Conservation (phyloP, 2,329 filamentous ascomycete species). For the Phialemoniopsis sp. region DNA sequence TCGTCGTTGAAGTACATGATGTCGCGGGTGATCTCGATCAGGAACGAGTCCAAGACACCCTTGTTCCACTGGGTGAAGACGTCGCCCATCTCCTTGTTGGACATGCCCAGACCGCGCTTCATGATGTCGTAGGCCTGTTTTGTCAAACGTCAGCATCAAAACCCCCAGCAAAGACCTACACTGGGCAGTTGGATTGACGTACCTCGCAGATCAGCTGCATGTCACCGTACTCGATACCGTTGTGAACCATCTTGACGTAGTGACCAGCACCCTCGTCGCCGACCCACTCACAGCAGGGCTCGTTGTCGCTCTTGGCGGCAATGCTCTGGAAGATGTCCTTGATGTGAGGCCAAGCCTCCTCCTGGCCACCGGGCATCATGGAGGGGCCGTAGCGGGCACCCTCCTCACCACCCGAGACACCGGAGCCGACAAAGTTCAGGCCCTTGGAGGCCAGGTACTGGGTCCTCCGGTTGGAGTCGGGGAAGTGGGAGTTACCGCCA, state of each 20-base stretch:
- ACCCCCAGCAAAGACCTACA: not conserved
- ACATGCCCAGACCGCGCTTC: conserved; percentile 92
- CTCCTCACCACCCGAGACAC: conserved; percentile 99
- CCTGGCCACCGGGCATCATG: conserved; percentile 98
- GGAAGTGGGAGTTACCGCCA: conserved; percentile 98
- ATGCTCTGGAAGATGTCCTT: conserved; percentile 99
- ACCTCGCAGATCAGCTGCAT: conserved; percentile 99
- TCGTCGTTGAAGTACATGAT: conserved; percentile 99
- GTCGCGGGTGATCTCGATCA: conserved; percentile 98
- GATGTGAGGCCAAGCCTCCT: conserved; percentile 96
- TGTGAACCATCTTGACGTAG: conserved; percentile 99
- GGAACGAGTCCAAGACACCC: conserved; percentile 96
- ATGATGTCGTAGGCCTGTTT: conserved; percentile 95
- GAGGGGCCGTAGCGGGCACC: conserved; percentile 96
- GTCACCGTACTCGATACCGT: conserved; percentile 99
- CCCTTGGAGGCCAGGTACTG: conserved; percentile 83
- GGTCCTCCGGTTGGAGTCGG: conserved; percentile 96
- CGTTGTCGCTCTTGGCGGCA: conserved; percentile 92
- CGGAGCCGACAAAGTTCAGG: conserved; percentile 91
- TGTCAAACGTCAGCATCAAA: conserved; percentile 4
- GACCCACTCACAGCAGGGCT: conserved; percentile 99
- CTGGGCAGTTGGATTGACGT: conserved; percentile 21
- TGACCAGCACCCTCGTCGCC: conserved; percentile 98
- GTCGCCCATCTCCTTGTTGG: conserved; percentile 92
- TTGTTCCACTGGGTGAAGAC: conserved; percentile 96